Evolutionary conservation across 345 rosid genomes (phyloP).

Genomic region (Cardamine chenopodiifolia): DNA sequence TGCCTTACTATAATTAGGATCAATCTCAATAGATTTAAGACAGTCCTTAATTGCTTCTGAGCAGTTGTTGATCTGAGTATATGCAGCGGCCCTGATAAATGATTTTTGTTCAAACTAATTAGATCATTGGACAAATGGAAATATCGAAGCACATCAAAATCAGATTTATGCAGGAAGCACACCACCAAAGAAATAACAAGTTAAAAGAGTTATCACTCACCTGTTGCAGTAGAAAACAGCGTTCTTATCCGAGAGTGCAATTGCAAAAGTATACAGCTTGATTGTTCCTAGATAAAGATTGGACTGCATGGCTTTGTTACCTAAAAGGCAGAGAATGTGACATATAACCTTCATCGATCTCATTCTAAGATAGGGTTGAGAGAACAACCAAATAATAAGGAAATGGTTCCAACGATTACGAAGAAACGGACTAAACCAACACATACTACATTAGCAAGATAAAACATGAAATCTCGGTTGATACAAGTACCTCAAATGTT

Average conservation of each 20-base stretch:
- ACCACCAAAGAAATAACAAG: conserved; percentile 6
- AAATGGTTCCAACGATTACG: background rate
- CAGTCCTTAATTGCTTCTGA: conserved; percentile 75
- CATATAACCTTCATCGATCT: background rate
- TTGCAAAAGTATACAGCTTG: conserved; percentile 76
- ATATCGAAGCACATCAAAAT: conserved; percentile 11
- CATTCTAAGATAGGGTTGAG: background rate
- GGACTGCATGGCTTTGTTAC: conserved; percentile 83
- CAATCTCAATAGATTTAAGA: conserved; percentile 74
- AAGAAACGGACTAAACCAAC: background rate
- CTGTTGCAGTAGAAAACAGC: conserved; percentile 93
- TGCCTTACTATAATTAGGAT: conserved; percentile 80
- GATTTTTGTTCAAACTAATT: background rate
- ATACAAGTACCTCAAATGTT: conserved; percentile 64
- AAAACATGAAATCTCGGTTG: background rate
- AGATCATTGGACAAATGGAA: conserved; percentile 5
- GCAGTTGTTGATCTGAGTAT: conserved; percentile 66
- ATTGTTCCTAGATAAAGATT: conserved; percentile 68
- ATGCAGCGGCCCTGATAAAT: conserved; percentile 80
- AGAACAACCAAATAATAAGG: background rate
- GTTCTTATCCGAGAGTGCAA: conserved; percentile 61
- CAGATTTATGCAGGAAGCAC: conserved; percentile 15
- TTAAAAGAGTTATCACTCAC: conserved; percentile 42
- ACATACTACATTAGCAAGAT: background rate
- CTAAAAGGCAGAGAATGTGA: conserved; percentile 44